Evolutionary conservation across 495 filamentous ascomycete species (phyloP).

Genomic region (Hypoxylon intermedium): DNA sequence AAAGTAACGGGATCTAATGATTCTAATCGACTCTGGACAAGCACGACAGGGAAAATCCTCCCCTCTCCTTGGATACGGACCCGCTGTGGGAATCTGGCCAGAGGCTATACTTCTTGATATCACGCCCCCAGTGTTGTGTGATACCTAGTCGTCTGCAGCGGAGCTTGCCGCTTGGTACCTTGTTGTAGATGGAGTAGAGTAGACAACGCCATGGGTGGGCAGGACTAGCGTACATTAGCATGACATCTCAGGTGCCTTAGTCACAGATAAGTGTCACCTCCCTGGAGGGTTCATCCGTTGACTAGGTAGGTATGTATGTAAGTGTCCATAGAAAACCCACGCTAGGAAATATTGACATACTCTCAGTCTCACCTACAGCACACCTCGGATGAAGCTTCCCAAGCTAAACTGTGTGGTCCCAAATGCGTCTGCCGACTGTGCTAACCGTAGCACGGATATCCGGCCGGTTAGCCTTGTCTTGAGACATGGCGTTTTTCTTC

Average conservation of each 20-base stretch:
- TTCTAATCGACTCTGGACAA: conserved; percentile 30
- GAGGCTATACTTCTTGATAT: conserved; percentile 18
- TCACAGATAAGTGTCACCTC: conserved; percentile 13
- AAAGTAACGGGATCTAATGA: conserved; percentile 30
- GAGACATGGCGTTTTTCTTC: conserved; percentile 35
- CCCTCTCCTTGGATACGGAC: conserved; percentile 17
- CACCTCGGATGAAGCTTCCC: conserved; percentile 32
- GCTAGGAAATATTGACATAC: conserved; percentile 15
- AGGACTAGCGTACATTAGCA: conserved; percentile 27
- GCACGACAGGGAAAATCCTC: conserved; percentile 19
- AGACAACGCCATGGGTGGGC: conserved; percentile 1
- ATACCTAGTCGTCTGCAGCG: conserved; percentile 21
- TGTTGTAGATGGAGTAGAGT: background rate
- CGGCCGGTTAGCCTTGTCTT: conserved; percentile 26
- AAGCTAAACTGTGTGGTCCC: background rate
- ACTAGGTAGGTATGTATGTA: conserved; percentile 1
- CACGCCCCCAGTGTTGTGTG: conserved; percentile 20
- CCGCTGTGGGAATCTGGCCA: conserved; percentile 12
- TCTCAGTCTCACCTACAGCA: conserved; percentile 8
- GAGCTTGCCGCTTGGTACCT: conserved; percentile 26
- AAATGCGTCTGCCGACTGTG: conserved; percentile 10
- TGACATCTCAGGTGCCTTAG: conserved; percentile 30
- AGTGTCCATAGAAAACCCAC: conserved; percentile 9
- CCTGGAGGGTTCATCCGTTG: conserved; percentile 14
- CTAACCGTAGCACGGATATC: conserved; percentile 35